Evolutionary conservation across 2,329 filamentous ascomycete species (phyloP).

Genomic region (Ascocoryne sarcoides): DNA sequence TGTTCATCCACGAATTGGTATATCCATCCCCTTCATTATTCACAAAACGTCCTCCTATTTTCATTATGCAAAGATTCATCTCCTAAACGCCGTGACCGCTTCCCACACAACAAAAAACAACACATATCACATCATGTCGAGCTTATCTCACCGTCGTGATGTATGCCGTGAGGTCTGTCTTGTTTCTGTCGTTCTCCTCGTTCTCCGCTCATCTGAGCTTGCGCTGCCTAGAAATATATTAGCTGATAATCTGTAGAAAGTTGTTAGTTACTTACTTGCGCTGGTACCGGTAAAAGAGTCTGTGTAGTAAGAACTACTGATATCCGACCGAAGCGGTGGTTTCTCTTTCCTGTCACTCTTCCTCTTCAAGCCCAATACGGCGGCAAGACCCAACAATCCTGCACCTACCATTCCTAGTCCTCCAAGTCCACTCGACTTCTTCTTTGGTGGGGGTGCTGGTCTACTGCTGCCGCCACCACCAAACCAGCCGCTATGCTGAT

Average conservation of each 20-base stretch:
- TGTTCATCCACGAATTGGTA: not conserved
- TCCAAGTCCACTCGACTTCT: constrained; percentile 44
- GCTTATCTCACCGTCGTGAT: no score
- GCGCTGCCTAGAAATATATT: constrained; percentile 24
- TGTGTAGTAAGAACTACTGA: constrained; percentile 26
- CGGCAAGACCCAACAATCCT: constrained; percentile 23
- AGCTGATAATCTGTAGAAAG: no score
- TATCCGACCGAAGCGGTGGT: constrained; percentile 16
- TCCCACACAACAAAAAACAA: no score
- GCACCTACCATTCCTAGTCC: constrained; percentile 40
- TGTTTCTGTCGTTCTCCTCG: constrained; percentile 17
- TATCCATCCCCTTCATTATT: not conserved
- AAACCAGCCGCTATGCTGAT: constrained; percentile 44
- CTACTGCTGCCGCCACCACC: constrained; percentile 42
- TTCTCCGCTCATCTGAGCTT: constrained; percentile 26
- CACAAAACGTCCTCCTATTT: not conserved
- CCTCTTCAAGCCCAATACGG: constrained; percentile 27
- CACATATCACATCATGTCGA: no score
- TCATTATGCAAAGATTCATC: not conserved
- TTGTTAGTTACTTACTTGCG: constrained; percentile 28
- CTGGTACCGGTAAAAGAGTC: constrained; percentile 28
- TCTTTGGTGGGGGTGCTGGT: constrained; percentile 34
- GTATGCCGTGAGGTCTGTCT: not conserved
- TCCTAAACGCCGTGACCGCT: not conserved
- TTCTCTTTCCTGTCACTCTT: constrained; percentile 18